Conservation (phyloP, 2,329 filamentous ascomycete species). For the Colletotrichum eleusines region DNA sequence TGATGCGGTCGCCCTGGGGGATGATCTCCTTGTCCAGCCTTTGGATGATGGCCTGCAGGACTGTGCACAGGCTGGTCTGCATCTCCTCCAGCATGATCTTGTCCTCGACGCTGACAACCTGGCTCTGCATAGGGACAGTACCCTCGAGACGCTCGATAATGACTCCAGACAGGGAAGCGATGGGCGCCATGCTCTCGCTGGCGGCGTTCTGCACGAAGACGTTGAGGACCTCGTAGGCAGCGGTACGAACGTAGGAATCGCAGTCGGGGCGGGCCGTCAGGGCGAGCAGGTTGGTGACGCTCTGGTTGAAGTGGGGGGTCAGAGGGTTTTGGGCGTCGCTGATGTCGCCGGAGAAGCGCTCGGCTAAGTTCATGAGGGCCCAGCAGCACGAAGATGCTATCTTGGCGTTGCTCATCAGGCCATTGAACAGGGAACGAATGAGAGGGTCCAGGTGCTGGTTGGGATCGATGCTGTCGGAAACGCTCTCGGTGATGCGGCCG, state of each 20-base stretch:
- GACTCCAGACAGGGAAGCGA: conserved; percentile 87
- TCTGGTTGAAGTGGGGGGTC: conserved; percentile 92
- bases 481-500: conserved; percentile 94
- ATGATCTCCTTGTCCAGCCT: conserved; percentile 91
- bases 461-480: conserved; percentile 91
- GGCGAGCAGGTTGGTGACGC: conserved; percentile 84
- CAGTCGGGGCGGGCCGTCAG: conserved; percentile 86
- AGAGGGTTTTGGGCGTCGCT: conserved; percentile 83
- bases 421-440: conserved; percentile 89
- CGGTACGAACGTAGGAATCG: conserved; percentile 91
- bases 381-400: conserved; percentile 99
- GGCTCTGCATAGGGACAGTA: conserved; percentile 87
- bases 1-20: conserved; percentile 92
- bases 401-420: conserved; percentile 90
- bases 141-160: conserved; percentile 92
- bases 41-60: conserved; percentile 90
- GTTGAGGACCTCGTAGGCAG: conserved; percentile 96
- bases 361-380: conserved; percentile 98
- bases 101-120: conserved; percentile 97
- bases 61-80: conserved; percentile 94
- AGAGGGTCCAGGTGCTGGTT: conserved; percentile 84
- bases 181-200: conserved; percentile 82
- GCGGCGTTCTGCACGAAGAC: conserved; percentile 93
- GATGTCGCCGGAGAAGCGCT: conserved; percentile 90
- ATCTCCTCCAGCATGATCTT: conserved; percentile 96